phyloP scores from a whole-genome alignment of 495 filamentous ascomycete species.

The Extremus antarcticus region DNA sequence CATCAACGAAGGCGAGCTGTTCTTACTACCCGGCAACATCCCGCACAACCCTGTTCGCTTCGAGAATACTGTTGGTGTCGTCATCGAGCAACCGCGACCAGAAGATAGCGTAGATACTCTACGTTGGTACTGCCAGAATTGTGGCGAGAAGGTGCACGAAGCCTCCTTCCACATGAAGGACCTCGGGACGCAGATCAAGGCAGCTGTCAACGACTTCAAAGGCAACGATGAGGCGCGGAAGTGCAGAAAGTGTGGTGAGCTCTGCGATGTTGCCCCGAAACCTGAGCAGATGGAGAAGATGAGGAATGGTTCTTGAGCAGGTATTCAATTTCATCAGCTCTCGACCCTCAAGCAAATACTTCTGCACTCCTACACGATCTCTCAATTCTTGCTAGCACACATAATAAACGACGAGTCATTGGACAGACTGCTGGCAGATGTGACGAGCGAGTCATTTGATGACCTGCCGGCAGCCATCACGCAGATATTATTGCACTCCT shows the following conservation, averaged over 20 bases:
- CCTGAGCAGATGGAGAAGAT: conserved; percentile 26
- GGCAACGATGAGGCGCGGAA: conserved; percentile 57
- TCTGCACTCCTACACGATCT: too few relatives aligned
- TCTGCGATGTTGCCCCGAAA: conserved; percentile 45
- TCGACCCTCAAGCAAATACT: too few relatives aligned
- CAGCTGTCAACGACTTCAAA: conserved; percentile 75
- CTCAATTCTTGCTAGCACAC: too few relatives aligned
- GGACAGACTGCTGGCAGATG: too few relatives aligned
- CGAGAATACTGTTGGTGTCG: conserved; percentile 63
- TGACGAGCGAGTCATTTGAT: too few relatives aligned
- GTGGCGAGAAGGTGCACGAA: conserved; percentile 69
- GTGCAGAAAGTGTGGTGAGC: conserved; percentile 65
- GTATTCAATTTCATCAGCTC: too few relatives aligned
- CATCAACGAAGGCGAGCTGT: conserved; percentile 89
- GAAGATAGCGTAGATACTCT: conserved; percentile 60
- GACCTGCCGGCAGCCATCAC: too few relatives aligned
- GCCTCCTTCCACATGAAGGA: conserved; percentile 80
- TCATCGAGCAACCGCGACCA: conserved; percentile 79
- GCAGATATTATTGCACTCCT: too few relatives aligned
- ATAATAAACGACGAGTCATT: too few relatives aligned
- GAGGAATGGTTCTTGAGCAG: conserved; percentile 12
- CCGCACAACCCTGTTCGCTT: conserved; percentile 75
- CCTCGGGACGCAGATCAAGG: conserved; percentile 94
- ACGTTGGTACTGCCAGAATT: conserved; percentile 80
- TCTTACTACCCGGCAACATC: conserved; percentile 77